These are phyloP conservation scores for Jaenimonas drosophilae DNA, from an alignment of 208 protist species.

Conservation along the genomic window DNA sequence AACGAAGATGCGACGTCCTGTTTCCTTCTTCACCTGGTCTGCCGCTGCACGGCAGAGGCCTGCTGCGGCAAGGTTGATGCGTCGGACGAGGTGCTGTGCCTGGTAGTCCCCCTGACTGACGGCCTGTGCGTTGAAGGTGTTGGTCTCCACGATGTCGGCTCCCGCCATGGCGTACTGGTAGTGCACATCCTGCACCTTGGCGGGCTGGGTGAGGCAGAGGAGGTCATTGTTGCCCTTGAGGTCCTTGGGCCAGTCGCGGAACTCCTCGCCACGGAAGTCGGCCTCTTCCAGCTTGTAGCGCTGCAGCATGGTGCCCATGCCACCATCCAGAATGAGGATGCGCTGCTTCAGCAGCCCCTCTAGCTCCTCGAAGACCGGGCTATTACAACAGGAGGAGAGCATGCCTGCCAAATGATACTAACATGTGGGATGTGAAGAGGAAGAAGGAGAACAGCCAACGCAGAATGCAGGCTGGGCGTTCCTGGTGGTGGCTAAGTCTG, in stretches of 20 bases:
- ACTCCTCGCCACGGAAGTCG: constrained; percentile 79
- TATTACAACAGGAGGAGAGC: too few species aligned
- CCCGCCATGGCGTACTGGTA: constrained; percentile 90
- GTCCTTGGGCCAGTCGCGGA: constrained; percentile 78
- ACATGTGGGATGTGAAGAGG: too few species aligned
- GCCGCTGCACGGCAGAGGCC: constrained; percentile 54
- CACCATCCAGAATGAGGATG: constrained; percentile 91
- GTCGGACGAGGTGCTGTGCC: constrained; percentile 78
- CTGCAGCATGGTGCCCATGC: constrained; percentile 96
- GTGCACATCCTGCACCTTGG: constrained; percentile 89
- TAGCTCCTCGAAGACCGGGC: constrained; percentile 46
- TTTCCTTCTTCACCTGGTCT: constrained; percentile 21
- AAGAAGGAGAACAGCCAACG: too few species aligned
- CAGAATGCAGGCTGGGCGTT: too few species aligned
- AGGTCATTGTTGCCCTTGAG: constrained; percentile 98
- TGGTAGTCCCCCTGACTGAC: constrained; percentile 94
- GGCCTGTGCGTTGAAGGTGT: constrained; percentile 93
- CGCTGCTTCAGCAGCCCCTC: constrained; percentile 33
- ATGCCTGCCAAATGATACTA: too few species aligned
- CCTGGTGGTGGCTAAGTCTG: too few species aligned
- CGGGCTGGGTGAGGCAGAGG: constrained; percentile 87
- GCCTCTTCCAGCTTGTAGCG: constrained; percentile 69
- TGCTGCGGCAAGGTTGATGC: constrained; percentile 77
- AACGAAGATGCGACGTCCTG: constrained; percentile 75
- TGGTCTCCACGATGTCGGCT: constrained; percentile 95